Evolutionary conservation across 805 yeast species (phyloP).

Genomic region (Candida xiaguanensis): DNA sequence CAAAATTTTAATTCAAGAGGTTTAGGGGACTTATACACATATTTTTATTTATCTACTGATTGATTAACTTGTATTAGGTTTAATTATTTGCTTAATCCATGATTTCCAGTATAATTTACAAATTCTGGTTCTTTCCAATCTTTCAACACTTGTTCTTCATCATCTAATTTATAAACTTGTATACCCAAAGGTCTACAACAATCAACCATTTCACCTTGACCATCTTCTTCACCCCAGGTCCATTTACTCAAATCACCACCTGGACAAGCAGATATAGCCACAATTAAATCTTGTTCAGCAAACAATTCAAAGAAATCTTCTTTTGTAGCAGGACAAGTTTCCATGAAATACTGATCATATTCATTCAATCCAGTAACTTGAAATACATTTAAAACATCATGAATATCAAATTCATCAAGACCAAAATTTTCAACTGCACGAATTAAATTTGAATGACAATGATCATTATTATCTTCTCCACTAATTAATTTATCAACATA

Average conservation of each 20-base stretch:
- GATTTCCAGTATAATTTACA: conserved; percentile 52
- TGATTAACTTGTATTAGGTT: no score
- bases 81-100: no score
- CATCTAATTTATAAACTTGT: conserved; percentile 54
- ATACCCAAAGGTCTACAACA: conserved; percentile 62
- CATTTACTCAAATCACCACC: conserved; percentile 66
- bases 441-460: conserved; percentile 62
- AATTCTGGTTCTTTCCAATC: conserved; percentile 52
- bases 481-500: conserved; percentile 61
- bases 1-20: no score
- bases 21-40: no score
- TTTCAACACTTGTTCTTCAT: conserved; percentile 39
- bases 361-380: conserved; percentile 67
- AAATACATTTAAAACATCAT: conserved; percentile 66
- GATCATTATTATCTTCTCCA: conserved; percentile 63
- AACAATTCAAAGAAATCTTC: conserved; percentile 64
- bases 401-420: conserved; percentile 62
- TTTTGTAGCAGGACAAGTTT: conserved; percentile 58
- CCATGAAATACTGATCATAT: conserved; percentile 67
- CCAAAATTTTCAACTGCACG: conserved; percentile 59
- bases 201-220: conserved; percentile 50
- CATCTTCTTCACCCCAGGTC: conserved; percentile 67
- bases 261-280: conserved; percentile 66
- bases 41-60: no score
- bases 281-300: conserved; percentile 61